A percentile compares a stretch with the other conserved stretches of the same genome.
Evolutionary conservation across 768 basidiomycete species (phyloP).

Genomic region (Chalciporus pseudorubinellus): DNA sequence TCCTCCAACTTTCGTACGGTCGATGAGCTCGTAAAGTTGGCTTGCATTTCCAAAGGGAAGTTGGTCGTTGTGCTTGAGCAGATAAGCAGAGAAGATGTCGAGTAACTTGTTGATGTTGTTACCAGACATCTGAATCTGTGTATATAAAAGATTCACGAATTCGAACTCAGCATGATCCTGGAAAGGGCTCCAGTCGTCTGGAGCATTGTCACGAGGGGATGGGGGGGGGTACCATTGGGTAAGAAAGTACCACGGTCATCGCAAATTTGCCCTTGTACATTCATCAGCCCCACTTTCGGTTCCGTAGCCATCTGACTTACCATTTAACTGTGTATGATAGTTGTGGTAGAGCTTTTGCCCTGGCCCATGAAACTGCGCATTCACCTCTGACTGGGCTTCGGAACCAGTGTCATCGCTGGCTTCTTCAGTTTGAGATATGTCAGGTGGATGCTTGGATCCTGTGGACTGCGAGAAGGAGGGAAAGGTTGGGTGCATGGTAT

Average conservation of each 20-base stretch:
- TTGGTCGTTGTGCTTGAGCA: no score
- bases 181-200: conserved; percentile 3
- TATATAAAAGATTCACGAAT: conserved; percentile 3
- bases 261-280: neutral
- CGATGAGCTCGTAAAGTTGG: neutral
- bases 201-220: neutral
- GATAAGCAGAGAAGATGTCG: no score
- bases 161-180: neutral
- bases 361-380: neutral
- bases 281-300: no score
- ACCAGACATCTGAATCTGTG: neutral
- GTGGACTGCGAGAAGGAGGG: neutral
- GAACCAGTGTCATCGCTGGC: no score
- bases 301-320: no score
- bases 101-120: no score
- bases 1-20: neutral
- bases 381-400: neutral
- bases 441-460: no score
- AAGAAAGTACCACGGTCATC: conserved; percentile 1
- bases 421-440: no score
- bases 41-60: neutral
- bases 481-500: neutral
- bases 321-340: conserved; percentile 1
- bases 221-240: conserved; percentile 3
- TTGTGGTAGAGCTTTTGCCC: conserved; percentile 3